phyloP scores from a whole-genome alignment of 495 filamentous ascomycete genomes.

The Lepraria neglecta region DNA sequence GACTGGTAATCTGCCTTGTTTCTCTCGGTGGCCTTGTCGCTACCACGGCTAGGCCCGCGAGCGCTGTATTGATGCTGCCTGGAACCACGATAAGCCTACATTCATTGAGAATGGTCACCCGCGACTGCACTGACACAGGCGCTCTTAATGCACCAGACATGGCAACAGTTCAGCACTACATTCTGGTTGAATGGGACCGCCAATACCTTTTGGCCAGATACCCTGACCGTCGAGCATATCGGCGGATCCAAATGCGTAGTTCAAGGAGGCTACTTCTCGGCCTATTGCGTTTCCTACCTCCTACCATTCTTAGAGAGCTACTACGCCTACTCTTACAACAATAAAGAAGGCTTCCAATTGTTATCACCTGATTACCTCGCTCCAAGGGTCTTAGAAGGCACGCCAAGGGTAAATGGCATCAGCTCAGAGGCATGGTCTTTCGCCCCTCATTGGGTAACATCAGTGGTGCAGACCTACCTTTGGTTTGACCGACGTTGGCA shows the following conservation, averaged over 20 bases:
- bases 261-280: not conserved
- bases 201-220: conserved; percentile 13
- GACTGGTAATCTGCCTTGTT: too few species aligned
- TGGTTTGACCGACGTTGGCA: conserved; percentile 18
- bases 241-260: conserved; percentile 4
- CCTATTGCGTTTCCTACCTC: not conserved
- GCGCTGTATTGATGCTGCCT: conserved; percentile 21
- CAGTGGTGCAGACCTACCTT: not conserved
- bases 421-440: conserved; percentile 19
- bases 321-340: not conserved
- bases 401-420: not conserved
- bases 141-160: conserved; percentile 4
- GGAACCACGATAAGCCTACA: conserved; percentile 11
- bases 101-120: not conserved
- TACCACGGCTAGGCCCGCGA: conserved; percentile 18
- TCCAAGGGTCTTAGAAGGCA: conserved; percentile 15
- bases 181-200: conserved; percentile 20
- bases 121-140: not conserved
- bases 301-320: not conserved
- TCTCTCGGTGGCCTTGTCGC: not conserved
- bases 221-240: conserved; percentile 9
- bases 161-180: conserved; percentile 1
- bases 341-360: not conserved
- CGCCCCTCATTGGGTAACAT: conserved; percentile 18
- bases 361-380: not conserved